A percentile compares a stretch with the other conserved stretches of the same genome.
Evolutionary conservation across 768 basidiomycete species (phyloP).

Genomic region (Dioszegia crocea): DNA sequence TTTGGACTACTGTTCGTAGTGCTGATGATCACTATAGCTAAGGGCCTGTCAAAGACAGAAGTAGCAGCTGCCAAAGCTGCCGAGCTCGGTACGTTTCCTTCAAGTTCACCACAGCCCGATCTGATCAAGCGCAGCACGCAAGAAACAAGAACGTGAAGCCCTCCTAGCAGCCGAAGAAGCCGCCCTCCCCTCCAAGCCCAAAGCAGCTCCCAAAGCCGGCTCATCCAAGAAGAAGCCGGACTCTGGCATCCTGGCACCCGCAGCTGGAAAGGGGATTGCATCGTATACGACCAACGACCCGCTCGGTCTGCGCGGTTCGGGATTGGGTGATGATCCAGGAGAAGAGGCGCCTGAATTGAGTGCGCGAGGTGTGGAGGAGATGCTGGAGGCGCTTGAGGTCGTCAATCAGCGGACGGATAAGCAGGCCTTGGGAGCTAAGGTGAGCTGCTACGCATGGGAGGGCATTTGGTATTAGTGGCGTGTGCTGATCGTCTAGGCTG

Average conservation of each 20-base stretch:
- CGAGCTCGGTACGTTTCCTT: conserved; percentile 33
- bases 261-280: conserved; percentile 60
- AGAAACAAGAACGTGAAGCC: conserved; percentile 80
- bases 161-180: conserved; percentile 87
- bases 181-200: conserved; percentile 56
- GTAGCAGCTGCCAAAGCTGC: conserved; percentile 44
- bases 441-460: conserved; percentile 8
- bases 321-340: conserved; percentile 29
- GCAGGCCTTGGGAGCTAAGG: conserved; percentile 75
- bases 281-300: conserved; percentile 42
- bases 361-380: conserved; percentile 87
- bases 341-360: conserved; percentile 64
- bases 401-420: conserved; percentile 92
- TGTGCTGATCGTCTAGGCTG: conserved; percentile 55
- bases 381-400: conserved; percentile 78
- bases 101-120: neutral
- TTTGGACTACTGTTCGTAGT: too few species aligned
- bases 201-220: conserved; percentile 57
- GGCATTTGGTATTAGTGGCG: too few species aligned
- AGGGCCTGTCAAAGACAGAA: conserved; percentile 39
- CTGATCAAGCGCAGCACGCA: conserved; percentile 55
- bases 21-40: too few species aligned
- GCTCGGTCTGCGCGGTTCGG: conserved; percentile 28
- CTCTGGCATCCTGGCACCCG: conserved; percentile 52
- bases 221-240: conserved; percentile 59